Conservation (phyloP, 148 eudicot genomes). For the Nepenthes gracilis region DNA sequence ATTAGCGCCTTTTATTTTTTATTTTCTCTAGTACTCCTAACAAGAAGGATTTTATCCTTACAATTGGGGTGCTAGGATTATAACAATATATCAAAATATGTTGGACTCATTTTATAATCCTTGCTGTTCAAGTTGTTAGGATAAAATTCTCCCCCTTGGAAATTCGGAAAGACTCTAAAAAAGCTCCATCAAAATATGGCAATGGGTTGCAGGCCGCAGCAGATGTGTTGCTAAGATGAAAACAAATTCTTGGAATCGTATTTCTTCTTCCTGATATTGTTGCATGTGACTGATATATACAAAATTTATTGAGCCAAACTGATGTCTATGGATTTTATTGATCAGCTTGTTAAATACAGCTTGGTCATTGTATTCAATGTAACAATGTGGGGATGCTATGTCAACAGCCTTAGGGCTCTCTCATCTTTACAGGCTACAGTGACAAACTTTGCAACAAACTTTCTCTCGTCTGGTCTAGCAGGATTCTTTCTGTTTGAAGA, state of each 20-base stretch:
- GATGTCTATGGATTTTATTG: conserved; percentile 6
- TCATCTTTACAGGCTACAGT: conserved; percentile 98
- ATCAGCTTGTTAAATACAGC: conserved; percentile 60
- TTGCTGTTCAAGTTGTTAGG: no score
- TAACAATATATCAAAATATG: no score
- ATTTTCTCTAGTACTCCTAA: no score
- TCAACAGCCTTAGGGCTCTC: conserved; percentile 82
- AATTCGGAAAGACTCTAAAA: no score
- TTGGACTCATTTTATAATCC: no score
- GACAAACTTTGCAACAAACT: conserved; percentile 84
- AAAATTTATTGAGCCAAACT: not conserved
- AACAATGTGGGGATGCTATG: conserved; percentile 94
- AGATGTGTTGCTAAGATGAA: no score
- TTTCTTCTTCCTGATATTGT: not conserved
- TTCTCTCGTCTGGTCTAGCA: conserved; percentile 83
- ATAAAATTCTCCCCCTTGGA: no score
- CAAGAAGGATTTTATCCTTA: no score
- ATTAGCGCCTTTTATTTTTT: no score
- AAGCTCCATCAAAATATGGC: no score
- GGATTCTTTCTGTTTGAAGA: conserved; percentile 84
- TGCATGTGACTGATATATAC: not conserved
- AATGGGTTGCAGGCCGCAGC: no score
- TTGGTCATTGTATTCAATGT: conserved; percentile 62
- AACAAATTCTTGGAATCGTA: not conserved
- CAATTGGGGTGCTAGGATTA: no score